Conservation (phyloP, 768 basidiomycete genomes). For the Clathrus columnatus region DNA sequence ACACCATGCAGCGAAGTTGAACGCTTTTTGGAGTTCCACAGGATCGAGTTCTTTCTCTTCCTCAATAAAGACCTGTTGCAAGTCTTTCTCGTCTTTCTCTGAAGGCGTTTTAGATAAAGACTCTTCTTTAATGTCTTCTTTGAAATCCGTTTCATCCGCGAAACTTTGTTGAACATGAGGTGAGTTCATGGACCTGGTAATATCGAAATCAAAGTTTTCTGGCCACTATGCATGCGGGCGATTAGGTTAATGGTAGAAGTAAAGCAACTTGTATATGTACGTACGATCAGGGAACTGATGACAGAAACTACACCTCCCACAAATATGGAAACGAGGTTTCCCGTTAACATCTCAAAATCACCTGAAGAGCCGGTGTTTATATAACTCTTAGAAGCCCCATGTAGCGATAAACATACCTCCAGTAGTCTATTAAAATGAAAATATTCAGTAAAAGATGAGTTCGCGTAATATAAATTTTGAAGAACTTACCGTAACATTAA, state of each 20-base stretch:
- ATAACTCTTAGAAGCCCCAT: no score
- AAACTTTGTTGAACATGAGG: constrained; percentile 15
- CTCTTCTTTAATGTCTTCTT: constrained; percentile 34
- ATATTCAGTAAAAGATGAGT: background rate
- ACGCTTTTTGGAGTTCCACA: constrained; percentile 58
- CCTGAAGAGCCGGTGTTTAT: constrained; percentile 16
- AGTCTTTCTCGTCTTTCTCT: constrained; percentile 26
- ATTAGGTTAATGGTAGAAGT: background rate
- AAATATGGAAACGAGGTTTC: constrained; percentile 80
- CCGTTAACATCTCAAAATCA: constrained; percentile 72
- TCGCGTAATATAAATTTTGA: no score
- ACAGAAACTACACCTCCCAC: constrained; percentile 72
- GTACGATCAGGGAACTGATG: constrained; percentile 52
- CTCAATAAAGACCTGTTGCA: constrained; percentile 8
- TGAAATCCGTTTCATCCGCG: constrained; percentile 22
- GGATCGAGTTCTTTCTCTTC: constrained; percentile 55
- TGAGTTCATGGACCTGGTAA: constrained; percentile 70
- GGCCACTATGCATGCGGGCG: constrained; percentile 44
- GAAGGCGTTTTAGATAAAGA: constrained; percentile 14
- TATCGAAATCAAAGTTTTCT: constrained; percentile 72
- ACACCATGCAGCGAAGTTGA: constrained; percentile 71
- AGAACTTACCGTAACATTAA: constrained; percentile 56
- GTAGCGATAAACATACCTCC: constrained; percentile 44
- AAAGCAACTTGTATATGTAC: constrained; percentile 15
- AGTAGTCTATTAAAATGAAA: constrained; percentile 28